These are phyloP conservation scores for Talaromyces nanjingensis DNA, from an alignment of 495 filamentous ascomycete genomes.

Conservation along the genomic window DNA sequence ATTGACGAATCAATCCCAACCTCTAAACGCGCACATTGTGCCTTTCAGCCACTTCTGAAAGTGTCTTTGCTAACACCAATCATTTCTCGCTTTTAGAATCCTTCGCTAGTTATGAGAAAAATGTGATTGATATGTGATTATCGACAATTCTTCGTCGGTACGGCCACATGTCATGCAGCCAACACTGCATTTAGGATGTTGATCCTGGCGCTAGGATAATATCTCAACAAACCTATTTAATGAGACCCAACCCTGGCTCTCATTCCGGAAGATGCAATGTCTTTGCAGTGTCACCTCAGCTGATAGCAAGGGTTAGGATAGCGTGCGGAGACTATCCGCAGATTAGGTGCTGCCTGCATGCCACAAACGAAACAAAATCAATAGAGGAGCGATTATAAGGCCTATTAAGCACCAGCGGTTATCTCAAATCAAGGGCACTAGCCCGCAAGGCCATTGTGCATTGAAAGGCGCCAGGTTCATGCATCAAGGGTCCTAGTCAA, in stretches of 20 bases:
- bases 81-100: neutral
- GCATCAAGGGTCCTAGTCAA: neutral
- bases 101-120: too few species aligned
- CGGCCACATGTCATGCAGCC: neutral
- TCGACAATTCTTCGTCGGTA: neutral
- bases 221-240: neutral
- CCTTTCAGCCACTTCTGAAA: neutral
- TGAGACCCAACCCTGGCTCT: neutral
- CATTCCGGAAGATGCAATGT: neutral
- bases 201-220: neutral
- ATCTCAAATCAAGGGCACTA: neutral
- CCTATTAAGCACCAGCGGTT: neutral
- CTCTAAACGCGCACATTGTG: neutral
- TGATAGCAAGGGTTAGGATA: neutral
- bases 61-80: neutral
- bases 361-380: neutral
- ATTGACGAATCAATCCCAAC: neutral
- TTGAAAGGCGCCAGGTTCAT: neutral
- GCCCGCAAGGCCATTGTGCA: neutral
- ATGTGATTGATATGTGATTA: neutral
- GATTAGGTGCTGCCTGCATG: neutral
- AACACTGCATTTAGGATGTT: neutral
- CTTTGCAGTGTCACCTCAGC: neutral
- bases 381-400: neutral
- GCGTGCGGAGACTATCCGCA: neutral